Conservation (phyloP, 305 asterid species). For the Plantago rigida region DNA sequence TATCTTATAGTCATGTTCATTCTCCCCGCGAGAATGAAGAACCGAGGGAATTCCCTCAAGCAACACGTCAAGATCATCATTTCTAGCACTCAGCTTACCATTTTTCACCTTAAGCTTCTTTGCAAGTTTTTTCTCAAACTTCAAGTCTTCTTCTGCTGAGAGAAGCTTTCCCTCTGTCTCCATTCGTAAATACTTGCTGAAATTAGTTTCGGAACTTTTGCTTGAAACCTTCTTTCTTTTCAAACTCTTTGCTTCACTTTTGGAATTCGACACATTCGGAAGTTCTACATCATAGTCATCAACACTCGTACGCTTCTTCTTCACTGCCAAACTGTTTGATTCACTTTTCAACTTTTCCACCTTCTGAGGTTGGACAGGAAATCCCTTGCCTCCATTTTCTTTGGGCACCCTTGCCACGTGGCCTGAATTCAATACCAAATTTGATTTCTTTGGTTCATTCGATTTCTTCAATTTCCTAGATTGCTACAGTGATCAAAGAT, state of each 20-base stretch:
- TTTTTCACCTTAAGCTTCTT: slow-evolving; percentile 70
- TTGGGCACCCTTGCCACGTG: slow-evolving; percentile 13
- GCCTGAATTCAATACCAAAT: slow-evolving; percentile 1
- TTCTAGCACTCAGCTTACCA: slow-evolving; percentile 49
- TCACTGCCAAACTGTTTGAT: slow-evolving; percentile 17
- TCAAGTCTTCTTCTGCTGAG: slow-evolving; percentile 48
- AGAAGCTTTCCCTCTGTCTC: slow-evolving; percentile 36
- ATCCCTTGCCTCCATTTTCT: slow-evolving; percentile 14
- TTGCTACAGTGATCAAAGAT: slow-evolving; percentile 26
- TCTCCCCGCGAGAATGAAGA: slow-evolving; percentile 30
- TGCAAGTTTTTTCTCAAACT: slow-evolving; percentile 58
- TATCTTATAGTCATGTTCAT: slow-evolving; percentile 15
- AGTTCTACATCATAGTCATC: background rate
- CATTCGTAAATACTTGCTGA: slow-evolving; percentile 48
- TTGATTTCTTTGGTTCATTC: slow-evolving; percentile 9
- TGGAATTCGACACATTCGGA: slow-evolving; percentile 15
- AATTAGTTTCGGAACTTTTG: slow-evolving; percentile 35
- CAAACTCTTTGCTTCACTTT: slow-evolving; percentile 26
- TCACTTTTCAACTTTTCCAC: slow-evolving; percentile 25
- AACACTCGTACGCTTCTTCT: slow-evolving; percentile 7
- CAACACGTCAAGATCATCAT: slow-evolving; percentile 49
- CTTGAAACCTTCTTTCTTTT: slow-evolving; percentile 27
- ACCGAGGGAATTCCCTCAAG: slow-evolving; percentile 54
- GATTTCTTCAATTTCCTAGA: slow-evolving; percentile 23
- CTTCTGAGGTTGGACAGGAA: slow-evolving; percentile 10